These are phyloP conservation scores for Aspergillus calidoustus DNA, from an alignment of 2,329 filamentous ascomycete genomes.

Conservation along the genomic window DNA sequence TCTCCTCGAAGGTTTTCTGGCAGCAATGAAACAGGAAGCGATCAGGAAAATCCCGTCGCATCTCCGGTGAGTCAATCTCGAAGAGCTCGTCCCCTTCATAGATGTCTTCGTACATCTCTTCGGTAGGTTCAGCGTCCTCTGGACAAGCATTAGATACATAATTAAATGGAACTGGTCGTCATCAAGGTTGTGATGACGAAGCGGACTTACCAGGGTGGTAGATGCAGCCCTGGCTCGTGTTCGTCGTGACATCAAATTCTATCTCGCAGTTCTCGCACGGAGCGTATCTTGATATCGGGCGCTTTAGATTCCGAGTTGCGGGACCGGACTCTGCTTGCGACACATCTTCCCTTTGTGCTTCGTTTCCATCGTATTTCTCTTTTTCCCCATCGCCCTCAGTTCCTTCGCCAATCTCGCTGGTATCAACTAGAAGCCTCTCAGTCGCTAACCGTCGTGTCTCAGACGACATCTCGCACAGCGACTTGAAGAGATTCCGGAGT, in stretches of 20 bases:
- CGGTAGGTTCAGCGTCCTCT: too few species aligned
- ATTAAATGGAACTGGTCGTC: too few species aligned
- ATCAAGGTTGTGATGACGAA: too few species aligned
- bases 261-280: background rate
- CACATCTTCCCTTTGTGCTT: background rate
- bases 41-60: too few species aligned
- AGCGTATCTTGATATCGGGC: background rate
- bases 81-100: background rate
- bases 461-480: background rate
- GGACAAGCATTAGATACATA: too few species aligned
- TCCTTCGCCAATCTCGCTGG: background rate
- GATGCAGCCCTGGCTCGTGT: constrained; percentile 1
- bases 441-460: background rate
- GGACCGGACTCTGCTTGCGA: background rate
- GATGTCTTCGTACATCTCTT: too few species aligned
- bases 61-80: background rate
- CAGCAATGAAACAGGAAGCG: background rate
- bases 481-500: background rate
- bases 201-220: background rate
- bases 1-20: background rate
- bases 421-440: background rate
- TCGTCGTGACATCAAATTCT: constrained; percentile 8
- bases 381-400: background rate
- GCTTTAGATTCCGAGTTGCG: background rate
- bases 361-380: background rate